phyloP scores from a whole-genome alignment of 495 filamentous ascomycete genomes.

The Talaromyces adpressus region DNA sequence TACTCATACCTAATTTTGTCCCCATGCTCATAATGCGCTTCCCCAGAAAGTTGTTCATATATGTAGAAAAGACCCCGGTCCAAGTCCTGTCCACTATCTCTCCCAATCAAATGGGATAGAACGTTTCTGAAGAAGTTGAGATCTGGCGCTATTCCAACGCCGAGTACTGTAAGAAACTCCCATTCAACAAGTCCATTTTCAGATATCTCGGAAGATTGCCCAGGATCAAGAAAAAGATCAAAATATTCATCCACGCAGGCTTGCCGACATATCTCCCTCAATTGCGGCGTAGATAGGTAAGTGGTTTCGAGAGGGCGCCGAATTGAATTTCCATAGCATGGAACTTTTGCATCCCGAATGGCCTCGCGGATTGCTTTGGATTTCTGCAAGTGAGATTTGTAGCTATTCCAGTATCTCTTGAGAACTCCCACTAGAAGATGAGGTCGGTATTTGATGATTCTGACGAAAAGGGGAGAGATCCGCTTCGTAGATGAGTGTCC shows the following conservation, averaged over 20 bases:
- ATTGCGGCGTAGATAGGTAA: background rate
- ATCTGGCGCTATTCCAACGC: background rate
- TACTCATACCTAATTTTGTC: background rate
- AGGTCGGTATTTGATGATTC: background rate
- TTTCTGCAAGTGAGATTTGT: background rate
- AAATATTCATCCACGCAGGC: background rate
- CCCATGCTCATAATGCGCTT: background rate
- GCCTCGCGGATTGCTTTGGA: background rate
- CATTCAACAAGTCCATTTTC: background rate
- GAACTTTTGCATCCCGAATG: background rate
- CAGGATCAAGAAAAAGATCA: background rate
- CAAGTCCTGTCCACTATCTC: background rate
- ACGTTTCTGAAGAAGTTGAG: background rate
- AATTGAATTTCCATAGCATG: background rate
- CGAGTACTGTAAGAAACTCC: background rate
- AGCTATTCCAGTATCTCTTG: background rate
- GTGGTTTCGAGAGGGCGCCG: background rate
- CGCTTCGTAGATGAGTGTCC: background rate
- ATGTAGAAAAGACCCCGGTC: background rate
- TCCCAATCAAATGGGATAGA: background rate
- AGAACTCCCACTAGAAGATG: background rate
- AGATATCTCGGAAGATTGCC: background rate
- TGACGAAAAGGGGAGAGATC: background rate
- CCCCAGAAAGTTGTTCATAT: background rate
- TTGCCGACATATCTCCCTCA: background rate